Percentiles rank a stretch among this genome's conserved stretches.
These are phyloP conservation scores for Abrus pulchellus DNA, from an alignment of 306 rosid species.

Conservation along the genomic window DNA sequence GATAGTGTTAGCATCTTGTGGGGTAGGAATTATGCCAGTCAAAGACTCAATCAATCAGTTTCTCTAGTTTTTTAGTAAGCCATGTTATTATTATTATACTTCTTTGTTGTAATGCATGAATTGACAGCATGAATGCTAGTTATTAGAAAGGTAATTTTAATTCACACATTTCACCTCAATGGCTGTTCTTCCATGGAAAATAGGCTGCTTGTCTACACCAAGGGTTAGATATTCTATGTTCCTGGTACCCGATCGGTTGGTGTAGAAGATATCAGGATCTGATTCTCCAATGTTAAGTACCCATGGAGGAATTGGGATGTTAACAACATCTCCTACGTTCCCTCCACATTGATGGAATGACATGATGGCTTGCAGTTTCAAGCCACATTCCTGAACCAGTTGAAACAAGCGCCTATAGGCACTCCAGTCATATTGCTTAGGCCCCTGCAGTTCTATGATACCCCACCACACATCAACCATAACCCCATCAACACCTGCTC, in stretches of 20 bases:
- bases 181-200: constrained; percentile 80
- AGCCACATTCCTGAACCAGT: constrained; percentile 63
- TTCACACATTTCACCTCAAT: constrained; percentile 57
- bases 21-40: neutral
- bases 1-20: neutral
- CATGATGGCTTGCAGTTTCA: constrained; percentile 86
- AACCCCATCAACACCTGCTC: constrained; percentile 79
- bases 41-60: neutral
- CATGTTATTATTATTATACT: neutral
- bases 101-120: neutral
- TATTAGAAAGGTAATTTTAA: neutral
- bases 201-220: constrained; percentile 72
- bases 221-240: constrained; percentile 71
- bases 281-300: constrained; percentile 73
- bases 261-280: constrained; percentile 76
- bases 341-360: constrained; percentile 96
- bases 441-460: constrained; percentile 72
- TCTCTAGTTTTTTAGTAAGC: neutral
- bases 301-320: constrained; percentile 81
- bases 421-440: constrained; percentile 75
- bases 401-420: constrained; percentile 78
- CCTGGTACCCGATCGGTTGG: constrained; percentile 67
- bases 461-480: constrained; percentile 99
- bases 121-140: neutral
- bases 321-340: constrained; percentile 77